phyloP scores from a whole-genome alignment of 2,329 filamentous ascomycete genomes.

The Ophiobolus disseminans region DNA sequence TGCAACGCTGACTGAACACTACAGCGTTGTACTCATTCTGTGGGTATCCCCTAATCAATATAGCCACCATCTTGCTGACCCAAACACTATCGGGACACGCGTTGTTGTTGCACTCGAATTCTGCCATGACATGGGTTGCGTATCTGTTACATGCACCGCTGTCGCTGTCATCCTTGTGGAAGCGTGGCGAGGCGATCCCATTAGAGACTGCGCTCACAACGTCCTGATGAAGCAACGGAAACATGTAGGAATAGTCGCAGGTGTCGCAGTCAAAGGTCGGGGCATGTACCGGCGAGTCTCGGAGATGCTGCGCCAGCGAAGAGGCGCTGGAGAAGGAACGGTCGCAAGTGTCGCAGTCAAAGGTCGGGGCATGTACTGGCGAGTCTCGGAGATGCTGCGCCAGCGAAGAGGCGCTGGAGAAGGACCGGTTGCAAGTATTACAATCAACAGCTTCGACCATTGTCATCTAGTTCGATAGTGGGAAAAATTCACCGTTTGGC shows the following conservation, averaged over 20 bases:
- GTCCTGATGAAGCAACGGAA: constrained; percentile 4
- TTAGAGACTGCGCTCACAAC: constrained; percentile 1
- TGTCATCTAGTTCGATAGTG: too few relatives aligned
- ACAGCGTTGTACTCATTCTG: constrained; percentile 26
- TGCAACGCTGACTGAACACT: constrained; percentile 27
- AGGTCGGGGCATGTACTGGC: constrained; percentile 3
- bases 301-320: background rate
- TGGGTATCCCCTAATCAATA: constrained; percentile 18
- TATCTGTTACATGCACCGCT: constrained; percentile 6
- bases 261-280: background rate
- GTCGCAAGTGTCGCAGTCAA: constrained; percentile 6
- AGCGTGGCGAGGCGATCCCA: constrained; percentile 4
- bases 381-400: background rate
- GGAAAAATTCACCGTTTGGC: too few relatives aligned
- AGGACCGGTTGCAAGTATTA: background rate
- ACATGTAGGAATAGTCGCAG: background rate
- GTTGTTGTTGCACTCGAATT: constrained; percentile 23
- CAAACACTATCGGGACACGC: constrained; percentile 14
- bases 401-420: background rate
- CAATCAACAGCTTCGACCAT: too few relatives aligned
- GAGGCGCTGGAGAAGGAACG: constrained; percentile 3
- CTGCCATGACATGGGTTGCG: constrained; percentile 19
- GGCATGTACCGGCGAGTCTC: background rate
- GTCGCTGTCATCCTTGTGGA: constrained; percentile 11
- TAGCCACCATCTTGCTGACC: constrained; percentile 21